phyloP scores from a whole-genome alignment of 2,329 filamentous ascomycete species.

The Thermothelomyces thermophilus region DNA sequence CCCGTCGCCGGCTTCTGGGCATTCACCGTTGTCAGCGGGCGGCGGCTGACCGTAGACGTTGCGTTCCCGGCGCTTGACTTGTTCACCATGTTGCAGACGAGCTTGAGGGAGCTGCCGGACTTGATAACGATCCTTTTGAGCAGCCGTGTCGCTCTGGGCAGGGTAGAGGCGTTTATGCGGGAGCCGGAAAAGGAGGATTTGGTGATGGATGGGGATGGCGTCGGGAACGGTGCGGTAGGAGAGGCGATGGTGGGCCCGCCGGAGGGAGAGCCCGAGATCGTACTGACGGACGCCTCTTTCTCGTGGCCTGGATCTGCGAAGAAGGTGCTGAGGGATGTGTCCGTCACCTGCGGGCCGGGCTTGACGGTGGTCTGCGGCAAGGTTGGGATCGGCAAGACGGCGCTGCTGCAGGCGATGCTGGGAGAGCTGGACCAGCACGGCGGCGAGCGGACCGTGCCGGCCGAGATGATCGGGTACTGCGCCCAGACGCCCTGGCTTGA shows the following conservation, averaged over 20 bases:
- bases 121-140: slow-evolving; percentile 73
- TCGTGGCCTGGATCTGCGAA: slow-evolving; percentile 66
- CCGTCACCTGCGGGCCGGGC: slow-evolving; percentile 41
- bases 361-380: slow-evolving; percentile 52
- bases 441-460: slow-evolving; percentile 40
- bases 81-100: slow-evolving; percentile 67
- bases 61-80: slow-evolving; percentile 82
- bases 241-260: slow-evolving; percentile 10
- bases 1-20: slow-evolving; percentile 76
- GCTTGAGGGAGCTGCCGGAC: slow-evolving; percentile 66
- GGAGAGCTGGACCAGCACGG: slow-evolving; percentile 61
- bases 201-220: slow-evolving; percentile 29
- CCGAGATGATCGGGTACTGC: slow-evolving; percentile 48
- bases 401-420: slow-evolving; percentile 51
- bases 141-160: slow-evolving; percentile 71
- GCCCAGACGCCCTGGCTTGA: slow-evolving; percentile 60
- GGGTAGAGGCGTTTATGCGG: slow-evolving; percentile 79
- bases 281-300: slow-evolving; percentile 62
- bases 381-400: slow-evolving; percentile 57
- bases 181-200: slow-evolving; percentile 68
- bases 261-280: slow-evolving; percentile 35
- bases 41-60: slow-evolving; percentile 67
- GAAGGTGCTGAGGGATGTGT: slow-evolving; percentile 43
- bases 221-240: not conserved
- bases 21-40: slow-evolving; percentile 65